These are phyloP conservation scores for Penicillium sp. DNA, from an alignment of 2,329 filamentous ascomycete genomes.

Conservation along the genomic window DNA sequence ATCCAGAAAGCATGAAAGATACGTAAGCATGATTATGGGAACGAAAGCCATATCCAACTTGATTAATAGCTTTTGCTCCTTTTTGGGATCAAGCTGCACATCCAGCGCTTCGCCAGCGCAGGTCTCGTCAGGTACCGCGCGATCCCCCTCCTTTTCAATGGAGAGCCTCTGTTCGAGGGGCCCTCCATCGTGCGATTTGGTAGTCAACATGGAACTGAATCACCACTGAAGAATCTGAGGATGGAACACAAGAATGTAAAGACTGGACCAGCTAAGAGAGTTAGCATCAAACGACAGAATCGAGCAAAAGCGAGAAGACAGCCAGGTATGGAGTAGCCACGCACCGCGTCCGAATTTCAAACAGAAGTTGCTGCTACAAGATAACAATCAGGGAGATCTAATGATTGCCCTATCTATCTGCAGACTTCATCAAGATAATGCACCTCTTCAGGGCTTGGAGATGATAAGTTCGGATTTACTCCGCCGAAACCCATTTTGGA, in stretches of 20 bases:
- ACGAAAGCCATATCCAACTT: conserved; percentile 56
- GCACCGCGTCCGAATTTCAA: background rate
- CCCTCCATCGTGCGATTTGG: conserved; percentile 1
- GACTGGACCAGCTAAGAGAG: no score
- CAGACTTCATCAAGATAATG: background rate
- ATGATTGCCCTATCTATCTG: background rate
- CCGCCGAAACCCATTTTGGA: background rate
- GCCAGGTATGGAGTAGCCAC: no score
- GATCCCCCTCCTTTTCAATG: conserved; percentile 16
- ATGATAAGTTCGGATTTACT: conserved; percentile 6
- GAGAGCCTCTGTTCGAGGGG: conserved; percentile 17
- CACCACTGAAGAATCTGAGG: background rate
- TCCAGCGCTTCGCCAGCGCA: conserved; percentile 25
- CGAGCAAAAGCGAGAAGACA: background rate
- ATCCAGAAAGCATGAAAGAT: conserved; percentile 60
- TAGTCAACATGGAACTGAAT: background rate
- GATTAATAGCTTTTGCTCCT: conserved; percentile 51
- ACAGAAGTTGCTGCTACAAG: background rate
- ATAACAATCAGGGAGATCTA: background rate
- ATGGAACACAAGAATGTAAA: background rate
- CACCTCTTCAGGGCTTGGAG: background rate
- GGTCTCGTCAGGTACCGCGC: conserved; percentile 14
- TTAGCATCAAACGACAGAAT: background rate
- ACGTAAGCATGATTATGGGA: conserved; percentile 61
- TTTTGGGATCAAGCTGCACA: conserved; percentile 46